Conservation (phyloP, 257 asterid species). For the Jacaranda copaia region DNA sequence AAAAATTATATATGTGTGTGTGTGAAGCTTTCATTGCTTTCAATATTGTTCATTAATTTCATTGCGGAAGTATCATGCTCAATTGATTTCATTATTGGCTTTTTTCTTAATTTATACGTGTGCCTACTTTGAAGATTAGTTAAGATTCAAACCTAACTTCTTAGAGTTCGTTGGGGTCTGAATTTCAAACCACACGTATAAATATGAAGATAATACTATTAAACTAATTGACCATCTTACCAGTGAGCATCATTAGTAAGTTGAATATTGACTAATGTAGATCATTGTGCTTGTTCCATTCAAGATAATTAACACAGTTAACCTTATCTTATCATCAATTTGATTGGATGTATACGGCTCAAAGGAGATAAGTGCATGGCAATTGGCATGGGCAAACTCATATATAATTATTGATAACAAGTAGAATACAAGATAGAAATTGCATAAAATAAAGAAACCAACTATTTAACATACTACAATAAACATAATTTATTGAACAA, state of each 20-base stretch:
- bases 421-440: not conserved
- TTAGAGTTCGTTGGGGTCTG: no score
- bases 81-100: no score
- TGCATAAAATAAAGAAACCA: slow-evolving; percentile 13
- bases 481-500: not conserved
- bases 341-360: not conserved
- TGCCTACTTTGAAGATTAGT: no score
- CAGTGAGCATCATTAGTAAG: not conserved
- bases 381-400: not conserved
- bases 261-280: not conserved
- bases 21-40: no score
- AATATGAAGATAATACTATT: no score
- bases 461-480: not conserved
- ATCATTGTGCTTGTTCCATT: not conserved
- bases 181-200: no score
- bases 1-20: no score
- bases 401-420: not conserved
- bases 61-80: no score
- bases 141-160: no score
- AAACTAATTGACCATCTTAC: no score
- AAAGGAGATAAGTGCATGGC: not conserved
- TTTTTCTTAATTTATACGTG: no score
- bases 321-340: not conserved
- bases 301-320: not conserved
- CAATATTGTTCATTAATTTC: no score